phyloP scores from a whole-genome alignment of 176 grass and related monocot genomes.

The Leersia perrieri region DNA sequence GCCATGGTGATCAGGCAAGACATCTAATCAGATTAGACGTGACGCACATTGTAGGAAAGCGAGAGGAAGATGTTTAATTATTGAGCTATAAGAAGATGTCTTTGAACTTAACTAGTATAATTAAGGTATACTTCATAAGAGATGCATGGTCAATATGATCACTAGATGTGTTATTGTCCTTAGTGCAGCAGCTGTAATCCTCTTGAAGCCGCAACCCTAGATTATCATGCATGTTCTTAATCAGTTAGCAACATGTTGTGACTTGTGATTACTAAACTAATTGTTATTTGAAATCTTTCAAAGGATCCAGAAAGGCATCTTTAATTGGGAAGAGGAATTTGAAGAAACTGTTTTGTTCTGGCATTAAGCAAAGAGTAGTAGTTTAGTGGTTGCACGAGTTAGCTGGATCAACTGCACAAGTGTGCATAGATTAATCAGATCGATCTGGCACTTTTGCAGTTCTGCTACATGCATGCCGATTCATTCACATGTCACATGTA shows the following conservation, averaged over 20 bases:
- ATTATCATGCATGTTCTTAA: conserved; percentile 3
- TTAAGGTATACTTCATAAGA: conserved; percentile 10
- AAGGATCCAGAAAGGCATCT: conserved; percentile 43
- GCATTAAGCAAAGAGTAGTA: conserved; percentile 24
- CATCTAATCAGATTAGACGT: conserved; percentile 40
- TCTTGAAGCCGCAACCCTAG: background rate
- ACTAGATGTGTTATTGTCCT: background rate
- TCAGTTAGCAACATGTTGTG: conserved; percentile 15
- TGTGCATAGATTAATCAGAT: conserved; percentile 45
- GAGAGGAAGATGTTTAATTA: conserved; percentile 11
- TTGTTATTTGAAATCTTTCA: conserved; percentile 23
- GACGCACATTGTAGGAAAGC: conserved; percentile 42
- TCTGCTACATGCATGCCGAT: conserved; percentile 15
- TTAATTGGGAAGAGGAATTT: conserved; percentile 32
- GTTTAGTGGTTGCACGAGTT: conserved; percentile 55
- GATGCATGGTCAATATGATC: conserved; percentile 21
- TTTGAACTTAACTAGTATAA: conserved; percentile 7
- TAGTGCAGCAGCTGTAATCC: background rate
- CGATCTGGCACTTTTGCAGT: conserved; percentile 25
- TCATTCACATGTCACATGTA: conserved; percentile 41
- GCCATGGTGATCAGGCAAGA: conserved; percentile 24
- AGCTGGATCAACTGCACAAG: conserved; percentile 34
- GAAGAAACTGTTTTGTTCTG: conserved; percentile 37
- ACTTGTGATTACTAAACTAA: conserved; percentile 11
- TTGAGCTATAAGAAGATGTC: background rate